Percentiles rank a stretch among this genome's conserved stretches.
Conservation (phyloP, 768 basidiomycete genomes). For the Lenzites betulinus region DNA sequence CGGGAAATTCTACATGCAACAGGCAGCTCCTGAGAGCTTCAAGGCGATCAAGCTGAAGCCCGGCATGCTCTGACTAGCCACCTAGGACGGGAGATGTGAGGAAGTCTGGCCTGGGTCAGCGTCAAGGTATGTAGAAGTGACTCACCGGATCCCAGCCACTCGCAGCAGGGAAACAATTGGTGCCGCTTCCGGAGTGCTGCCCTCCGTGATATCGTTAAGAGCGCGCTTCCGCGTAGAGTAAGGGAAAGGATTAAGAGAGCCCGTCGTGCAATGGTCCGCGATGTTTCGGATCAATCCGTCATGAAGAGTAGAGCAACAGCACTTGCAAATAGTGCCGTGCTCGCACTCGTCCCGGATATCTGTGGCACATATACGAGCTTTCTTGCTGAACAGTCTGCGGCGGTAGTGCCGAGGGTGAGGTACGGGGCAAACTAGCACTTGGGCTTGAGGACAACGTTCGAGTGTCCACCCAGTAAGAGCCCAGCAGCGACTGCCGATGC, state of each 20-base stretch:
- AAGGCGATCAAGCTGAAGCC: neutral
- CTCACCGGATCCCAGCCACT: constrained; percentile 35
- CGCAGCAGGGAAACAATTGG: constrained; percentile 32
- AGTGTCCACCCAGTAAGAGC: constrained; percentile 39
- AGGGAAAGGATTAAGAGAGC: constrained; percentile 41
- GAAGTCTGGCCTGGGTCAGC: no score
- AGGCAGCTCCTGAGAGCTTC: no score
- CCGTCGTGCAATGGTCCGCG: constrained; percentile 30
- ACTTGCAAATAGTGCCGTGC: constrained; percentile 63
- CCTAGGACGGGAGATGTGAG: neutral
- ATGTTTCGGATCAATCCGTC: constrained; percentile 34
- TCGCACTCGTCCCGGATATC: constrained; percentile 59
- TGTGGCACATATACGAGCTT: constrained; percentile 39
- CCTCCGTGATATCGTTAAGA: constrained; percentile 39
- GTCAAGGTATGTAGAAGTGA: neutral
- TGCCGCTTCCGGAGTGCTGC: constrained; percentile 40
- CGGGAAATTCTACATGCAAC: no score
- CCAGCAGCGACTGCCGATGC: constrained; percentile 34
- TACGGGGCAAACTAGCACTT: constrained; percentile 41
- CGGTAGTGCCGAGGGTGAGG: constrained; percentile 33
- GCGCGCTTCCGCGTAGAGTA: constrained; percentile 24
- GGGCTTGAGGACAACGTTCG: constrained; percentile 34
- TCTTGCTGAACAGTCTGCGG: constrained; percentile 33
- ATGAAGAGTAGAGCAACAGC: constrained; percentile 58
- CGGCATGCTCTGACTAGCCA: neutral